Conservation (phyloP, 2,329 filamentous ascomycete genomes). For the Pseudogymnoascus sp. region DNA sequence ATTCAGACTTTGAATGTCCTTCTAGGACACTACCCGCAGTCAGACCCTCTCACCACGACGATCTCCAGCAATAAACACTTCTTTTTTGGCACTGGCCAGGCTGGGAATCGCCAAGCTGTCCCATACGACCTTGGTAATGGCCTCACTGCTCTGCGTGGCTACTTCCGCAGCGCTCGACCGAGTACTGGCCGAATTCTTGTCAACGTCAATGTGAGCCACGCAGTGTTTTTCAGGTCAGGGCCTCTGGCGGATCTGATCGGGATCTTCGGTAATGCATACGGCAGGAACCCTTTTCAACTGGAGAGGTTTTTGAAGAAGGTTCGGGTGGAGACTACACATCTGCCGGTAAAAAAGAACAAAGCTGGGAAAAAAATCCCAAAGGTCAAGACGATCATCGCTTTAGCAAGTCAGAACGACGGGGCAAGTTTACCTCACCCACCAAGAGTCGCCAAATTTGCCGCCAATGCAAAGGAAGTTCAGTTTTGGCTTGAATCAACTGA, state of each 20-base stretch:
- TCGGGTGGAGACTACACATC: slow-evolving; percentile 33
- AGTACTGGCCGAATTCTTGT: slow-evolving; percentile 49
- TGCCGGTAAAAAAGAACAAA: slow-evolving; percentile 28
- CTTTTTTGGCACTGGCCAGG: background rate
- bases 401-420: slow-evolving; percentile 36
- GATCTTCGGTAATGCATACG: slow-evolving; percentile 21
- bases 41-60: slow-evolving; percentile 27
- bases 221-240: slow-evolving; percentile 46
- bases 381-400: slow-evolving; percentile 37
- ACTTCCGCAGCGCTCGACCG: slow-evolving; percentile 52
- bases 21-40: slow-evolving; percentile 39
- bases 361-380: slow-evolving; percentile 27
- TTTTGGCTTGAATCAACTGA: slow-evolving; percentile 41
- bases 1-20: slow-evolving; percentile 50
- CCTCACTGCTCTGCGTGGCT: slow-evolving; percentile 50
- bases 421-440: slow-evolving; percentile 28
- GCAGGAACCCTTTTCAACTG: slow-evolving; percentile 13
- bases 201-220: slow-evolving; percentile 54
- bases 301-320: slow-evolving; percentile 30
- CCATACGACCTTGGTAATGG: slow-evolving; percentile 36
- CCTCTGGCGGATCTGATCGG: slow-evolving; percentile 32
- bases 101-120: background rate
- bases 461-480: slow-evolving; percentile 42
- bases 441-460: slow-evolving; percentile 29
- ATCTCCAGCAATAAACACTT: slow-evolving; percentile 13